These are phyloP conservation scores for Rutstroemia sp. DNA, from an alignment of 2,329 filamentous ascomycete genomes.

Conservation along the genomic window DNA sequence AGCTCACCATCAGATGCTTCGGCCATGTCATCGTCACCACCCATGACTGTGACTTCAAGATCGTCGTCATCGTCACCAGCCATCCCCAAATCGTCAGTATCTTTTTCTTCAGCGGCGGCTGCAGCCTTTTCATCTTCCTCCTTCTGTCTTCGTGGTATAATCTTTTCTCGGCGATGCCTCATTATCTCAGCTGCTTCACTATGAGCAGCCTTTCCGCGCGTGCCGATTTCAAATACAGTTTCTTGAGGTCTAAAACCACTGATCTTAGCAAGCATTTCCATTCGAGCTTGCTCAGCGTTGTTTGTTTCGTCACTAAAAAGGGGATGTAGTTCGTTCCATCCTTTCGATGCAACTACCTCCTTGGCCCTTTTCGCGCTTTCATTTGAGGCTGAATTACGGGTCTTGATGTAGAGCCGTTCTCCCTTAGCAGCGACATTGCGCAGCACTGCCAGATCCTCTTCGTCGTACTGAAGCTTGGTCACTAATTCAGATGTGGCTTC, in stretches of 20 bases:
- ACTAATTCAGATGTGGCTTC: conserved; percentile 77
- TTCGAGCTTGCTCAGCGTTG: conserved; percentile 61
- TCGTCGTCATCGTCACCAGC: conserved; percentile 32
- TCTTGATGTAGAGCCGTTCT: conserved; percentile 86
- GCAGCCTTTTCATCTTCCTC: conserved; percentile 35
- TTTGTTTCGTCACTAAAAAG: conserved; percentile 69
- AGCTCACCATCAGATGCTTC: conserved; percentile 56
- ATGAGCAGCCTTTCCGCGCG: conserved; percentile 55
- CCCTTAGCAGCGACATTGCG: conserved; percentile 74
- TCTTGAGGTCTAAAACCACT: conserved; percentile 84
- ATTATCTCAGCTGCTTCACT: conserved; percentile 68
- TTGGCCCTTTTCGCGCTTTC: conserved; percentile 87
- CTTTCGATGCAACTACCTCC: conserved; percentile 61
- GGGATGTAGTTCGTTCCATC: conserved; percentile 69
- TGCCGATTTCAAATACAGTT: conserved; percentile 92
- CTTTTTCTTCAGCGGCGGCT: conserved; percentile 19
- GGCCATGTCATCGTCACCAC: conserved; percentile 40
- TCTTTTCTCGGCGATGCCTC: conserved; percentile 63
- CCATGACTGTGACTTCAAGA: conserved; percentile 29
- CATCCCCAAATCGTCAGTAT: conserved; percentile 24
- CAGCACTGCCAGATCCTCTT: conserved; percentile 64
- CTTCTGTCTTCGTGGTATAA: conserved; percentile 45
- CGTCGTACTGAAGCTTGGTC: conserved; percentile 68
- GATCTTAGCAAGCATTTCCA: conserved; percentile 82
- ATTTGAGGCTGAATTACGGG: conserved; percentile 79